phyloP scores from a whole-genome alignment of 202 grass and related monocot species.

The Bolboschoenoplectus hybrid region DNA sequence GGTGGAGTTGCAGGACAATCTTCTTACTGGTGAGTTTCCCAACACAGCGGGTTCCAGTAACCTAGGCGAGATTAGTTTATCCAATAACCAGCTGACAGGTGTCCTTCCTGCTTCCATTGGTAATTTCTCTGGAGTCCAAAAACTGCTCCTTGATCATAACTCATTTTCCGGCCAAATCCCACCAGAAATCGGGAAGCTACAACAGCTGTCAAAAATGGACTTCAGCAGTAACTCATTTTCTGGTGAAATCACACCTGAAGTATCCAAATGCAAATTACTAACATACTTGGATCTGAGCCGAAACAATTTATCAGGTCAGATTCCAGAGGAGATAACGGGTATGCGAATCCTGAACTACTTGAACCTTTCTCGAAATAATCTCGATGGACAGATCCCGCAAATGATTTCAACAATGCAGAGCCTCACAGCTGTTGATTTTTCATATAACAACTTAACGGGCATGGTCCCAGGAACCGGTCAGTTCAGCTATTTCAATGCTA shows the following conservation, averaged over 20 bases:
- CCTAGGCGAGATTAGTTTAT: constrained; percentile 80
- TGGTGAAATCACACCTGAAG: constrained; percentile 59
- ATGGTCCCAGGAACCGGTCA: constrained; percentile 81
- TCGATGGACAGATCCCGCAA: constrained; percentile 71
- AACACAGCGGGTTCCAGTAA: constrained; percentile 46
- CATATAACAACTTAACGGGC: constrained; percentile 94
- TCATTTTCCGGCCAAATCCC: constrained; percentile 71
- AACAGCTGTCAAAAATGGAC: constrained; percentile 89
- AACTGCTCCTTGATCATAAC: constrained; percentile 88
- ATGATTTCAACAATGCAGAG: constrained; percentile 92
- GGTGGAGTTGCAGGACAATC: constrained; percentile 91
- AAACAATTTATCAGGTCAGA: constrained; percentile 73
- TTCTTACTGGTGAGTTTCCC: constrained; percentile 79
- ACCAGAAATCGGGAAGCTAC: constrained; percentile 65
- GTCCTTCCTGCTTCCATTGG: constrained; percentile 72
- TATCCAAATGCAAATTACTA: constrained; percentile 78
- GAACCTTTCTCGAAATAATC: constrained; percentile 80
- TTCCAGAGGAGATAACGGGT: constrained; percentile 63
- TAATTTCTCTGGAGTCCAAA: constrained; percentile 82
- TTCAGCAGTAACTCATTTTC: constrained; percentile 68
- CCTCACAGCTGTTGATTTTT: constrained; percentile 96
- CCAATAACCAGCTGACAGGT: constrained; percentile 86
- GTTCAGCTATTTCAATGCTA: constrained; percentile 99
- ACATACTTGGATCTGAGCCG: constrained; percentile 81
- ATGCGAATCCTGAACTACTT: constrained; percentile 95